A percentile compares a stretch with the other conserved stretches of the same genome.
These are phyloP conservation scores for Globisporangium iwayamae DNA, from an alignment of 352 stramenopile genomes.

Conservation along the genomic window DNA sequence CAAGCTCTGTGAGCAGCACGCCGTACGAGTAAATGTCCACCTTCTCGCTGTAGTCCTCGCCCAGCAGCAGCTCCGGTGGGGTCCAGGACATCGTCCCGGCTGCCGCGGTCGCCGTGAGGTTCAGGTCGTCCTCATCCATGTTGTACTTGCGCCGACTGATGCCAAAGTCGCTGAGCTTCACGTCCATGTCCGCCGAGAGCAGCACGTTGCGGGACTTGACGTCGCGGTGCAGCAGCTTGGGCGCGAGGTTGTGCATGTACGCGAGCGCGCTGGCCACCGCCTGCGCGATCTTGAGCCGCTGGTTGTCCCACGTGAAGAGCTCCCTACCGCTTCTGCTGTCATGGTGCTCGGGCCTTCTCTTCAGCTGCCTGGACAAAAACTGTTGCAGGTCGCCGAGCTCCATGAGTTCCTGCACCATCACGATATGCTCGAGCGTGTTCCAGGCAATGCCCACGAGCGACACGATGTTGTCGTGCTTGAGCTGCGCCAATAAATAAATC, in stretches of 20 bases:
- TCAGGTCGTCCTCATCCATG: constrained; percentile 34
- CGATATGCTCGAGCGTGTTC: constrained; percentile 65
- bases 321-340: neutral
- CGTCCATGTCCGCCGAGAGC: constrained; percentile 10
- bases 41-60: constrained; percentile 69
- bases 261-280: constrained; percentile 57
- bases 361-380: constrained; percentile 34
- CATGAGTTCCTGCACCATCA: constrained; percentile 80
- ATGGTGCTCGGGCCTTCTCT: constrained; percentile 6
- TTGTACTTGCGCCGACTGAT: constrained; percentile 41
- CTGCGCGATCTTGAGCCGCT: constrained; percentile 55
- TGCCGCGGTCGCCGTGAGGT: constrained; percentile 47
- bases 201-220: constrained; percentile 18
- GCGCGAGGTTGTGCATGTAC: constrained; percentile 59
- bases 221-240: constrained; percentile 18
- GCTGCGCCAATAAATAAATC: constrained; percentile 67
- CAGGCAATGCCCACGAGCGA: constrained; percentile 55
- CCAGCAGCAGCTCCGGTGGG: constrained; percentile 55
- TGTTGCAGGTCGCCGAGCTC: constrained; percentile 58
- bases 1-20: constrained; percentile 67
- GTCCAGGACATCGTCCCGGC: constrained; percentile 64
- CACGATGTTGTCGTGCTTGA: constrained; percentile 70
- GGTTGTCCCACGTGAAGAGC: constrained; percentile 45
- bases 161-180: constrained; percentile 84
- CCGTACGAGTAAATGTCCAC: constrained; percentile 79